These are phyloP conservation scores for Mercurialis annua DNA, from an alignment of 345 rosid species.

Conservation along the genomic window DNA sequence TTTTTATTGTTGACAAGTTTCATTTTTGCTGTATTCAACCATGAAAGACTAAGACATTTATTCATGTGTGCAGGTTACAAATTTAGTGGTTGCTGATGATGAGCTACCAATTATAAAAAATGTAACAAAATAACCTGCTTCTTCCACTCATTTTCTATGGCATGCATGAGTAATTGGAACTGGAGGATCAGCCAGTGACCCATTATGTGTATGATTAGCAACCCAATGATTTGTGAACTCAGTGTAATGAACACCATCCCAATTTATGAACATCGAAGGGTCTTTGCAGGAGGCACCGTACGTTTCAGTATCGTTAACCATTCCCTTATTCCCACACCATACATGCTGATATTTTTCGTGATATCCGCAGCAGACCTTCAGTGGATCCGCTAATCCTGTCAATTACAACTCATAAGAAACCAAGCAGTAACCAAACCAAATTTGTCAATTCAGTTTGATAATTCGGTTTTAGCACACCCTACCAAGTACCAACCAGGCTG, in stretches of 20 bases:
- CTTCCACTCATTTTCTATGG: conserved; percentile 31
- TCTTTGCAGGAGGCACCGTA: conserved; percentile 47
- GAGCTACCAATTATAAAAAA: too few relatives aligned
- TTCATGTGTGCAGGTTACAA: too few relatives aligned
- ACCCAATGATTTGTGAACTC: conserved; percentile 69
- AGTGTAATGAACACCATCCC: conserved; percentile 59
- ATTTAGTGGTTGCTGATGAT: too few relatives aligned
- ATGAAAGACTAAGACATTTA: too few relatives aligned
- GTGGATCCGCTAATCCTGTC: conserved; percentile 50
- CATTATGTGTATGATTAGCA: conserved; percentile 54
- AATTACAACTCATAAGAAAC: not conserved
- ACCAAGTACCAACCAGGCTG: too few relatives aligned
- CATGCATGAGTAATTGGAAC: conserved; percentile 61
- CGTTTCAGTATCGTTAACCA: conserved; percentile 37
- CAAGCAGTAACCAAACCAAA: not conserved
- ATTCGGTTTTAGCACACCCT: not conserved
- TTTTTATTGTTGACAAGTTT: too few relatives aligned
- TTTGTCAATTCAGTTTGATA: not conserved
- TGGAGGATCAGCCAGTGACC: conserved; percentile 60
- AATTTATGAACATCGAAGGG: conserved; percentile 41
- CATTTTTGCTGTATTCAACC: too few relatives aligned
- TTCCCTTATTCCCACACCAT: conserved; percentile 50
- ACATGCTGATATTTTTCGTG: conserved; percentile 51
- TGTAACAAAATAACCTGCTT: not conserved
- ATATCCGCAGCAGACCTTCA: conserved; percentile 59